These are phyloP conservation scores for Tetrahymena borealis DNA, from an alignment of 73 alveolate genomes.

Conservation along the genomic window DNA sequence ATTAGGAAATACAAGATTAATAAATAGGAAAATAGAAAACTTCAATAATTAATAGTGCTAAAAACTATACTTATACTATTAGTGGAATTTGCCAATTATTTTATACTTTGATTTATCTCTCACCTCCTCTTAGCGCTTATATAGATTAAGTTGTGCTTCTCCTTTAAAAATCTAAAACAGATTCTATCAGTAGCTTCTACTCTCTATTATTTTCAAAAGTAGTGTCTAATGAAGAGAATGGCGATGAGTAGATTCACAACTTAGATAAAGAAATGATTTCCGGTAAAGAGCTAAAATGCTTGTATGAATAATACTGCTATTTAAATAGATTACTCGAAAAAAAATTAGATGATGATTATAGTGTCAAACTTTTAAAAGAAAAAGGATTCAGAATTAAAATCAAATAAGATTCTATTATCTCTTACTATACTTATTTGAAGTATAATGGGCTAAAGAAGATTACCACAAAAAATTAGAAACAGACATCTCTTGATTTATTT, in stretches of 20 bases:
- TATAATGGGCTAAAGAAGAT: neutral
- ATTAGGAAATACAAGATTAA: neutral
- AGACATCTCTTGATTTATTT: conserved; percentile 1
- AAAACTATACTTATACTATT: neutral
- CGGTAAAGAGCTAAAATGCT: conserved; percentile 24
- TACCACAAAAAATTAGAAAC: neutral
- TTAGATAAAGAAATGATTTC: conserved; percentile 19
- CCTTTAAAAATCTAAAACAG: conserved; percentile 1
- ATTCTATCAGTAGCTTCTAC: conserved; percentile 15
- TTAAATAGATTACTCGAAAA: conserved; percentile 20
- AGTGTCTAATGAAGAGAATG: neutral
- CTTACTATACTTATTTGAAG: conserved; percentile 12
- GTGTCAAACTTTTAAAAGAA: neutral
- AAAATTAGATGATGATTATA: conserved; percentile 13
- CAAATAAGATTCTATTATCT: conserved; percentile 27
- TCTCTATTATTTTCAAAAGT: conserved; percentile 1
- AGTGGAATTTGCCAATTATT: neutral
- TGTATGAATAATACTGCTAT: conserved; percentile 30
- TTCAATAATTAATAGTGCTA: neutral
- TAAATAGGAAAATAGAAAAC: neutral
- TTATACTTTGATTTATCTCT: conserved; percentile 1
- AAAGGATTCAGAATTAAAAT: conserved; percentile 11
- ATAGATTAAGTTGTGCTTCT: conserved; percentile 29
- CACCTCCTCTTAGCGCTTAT: conserved; percentile 37
- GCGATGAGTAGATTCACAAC: conserved; percentile 10